Base-by-base conservation (phyloP, 306 rosid genomes). In the Trifolium subterraneum region DNA sequence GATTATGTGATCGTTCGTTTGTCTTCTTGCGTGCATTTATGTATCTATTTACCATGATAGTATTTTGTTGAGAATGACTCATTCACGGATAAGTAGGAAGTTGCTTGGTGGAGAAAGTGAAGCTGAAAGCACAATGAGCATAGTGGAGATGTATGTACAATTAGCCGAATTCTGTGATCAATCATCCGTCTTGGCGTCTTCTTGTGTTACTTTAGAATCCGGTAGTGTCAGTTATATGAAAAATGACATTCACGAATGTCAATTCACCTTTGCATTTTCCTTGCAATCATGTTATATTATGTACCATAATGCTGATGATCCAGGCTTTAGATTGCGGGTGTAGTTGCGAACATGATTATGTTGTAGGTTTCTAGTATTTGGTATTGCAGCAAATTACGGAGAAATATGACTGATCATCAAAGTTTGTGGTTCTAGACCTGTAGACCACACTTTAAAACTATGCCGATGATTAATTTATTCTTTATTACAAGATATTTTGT, bases 221-320 rank as follows among this genome's bases (percentile, higher is more conserved):
- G 3, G 4, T 54, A 10, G 10, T 48, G 54, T 48, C 18, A 52
- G 59, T 52, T 52, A 7, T 20, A 36, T 39, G 73, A 61, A 51
- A 63, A 31, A 42, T 62, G 77, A 52, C 61, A 1, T 33, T 27
- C 70, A 31, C 62, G 58, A 65, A 70, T 52, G 73, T 52, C 59
- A 19, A 63, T 61, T 69, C 80, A 20, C 22, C 36, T 63, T 35
- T 56, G 10, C 18, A 15, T 45, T 44, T 63, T 71, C 19, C 71
- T 76, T 64, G 14, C 9, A 50, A 12, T 68, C 48, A 25, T 74
- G 16, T 50, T 71, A 71, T 29, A n/a, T 59, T 52, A 54, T 54
- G 64, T 20, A 42, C 7, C 31, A 64, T 35, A 14, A 13, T 42
- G 48, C 27, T 10, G 48, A 16, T 63, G 20, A 33, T 35, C 8